Base-by-base conservation (phyloP, 1,284 basidiomycete genomes). In the Hymenochaete sp. region DNA sequence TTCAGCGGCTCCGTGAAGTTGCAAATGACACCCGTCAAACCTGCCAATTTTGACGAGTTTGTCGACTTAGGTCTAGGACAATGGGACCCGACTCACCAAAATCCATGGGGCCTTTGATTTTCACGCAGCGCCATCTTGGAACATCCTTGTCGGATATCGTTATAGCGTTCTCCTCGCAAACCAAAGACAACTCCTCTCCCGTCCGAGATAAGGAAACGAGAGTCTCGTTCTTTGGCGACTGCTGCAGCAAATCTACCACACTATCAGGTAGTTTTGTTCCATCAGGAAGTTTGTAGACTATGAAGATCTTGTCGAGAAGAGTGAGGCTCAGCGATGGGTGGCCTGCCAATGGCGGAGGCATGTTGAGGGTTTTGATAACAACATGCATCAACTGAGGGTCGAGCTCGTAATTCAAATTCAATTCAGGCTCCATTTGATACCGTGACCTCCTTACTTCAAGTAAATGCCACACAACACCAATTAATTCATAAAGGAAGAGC, bases 71-170 rank as follows among this genome's bases (percentile, higher is more conserved):
- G 14, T n/a, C 14, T 35, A 35, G 21, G 5, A n/a, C 13, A 5
- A 35, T 35, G 28, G 14, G 32, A 35, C 13, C 5, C 5, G 14
- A 58, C 67, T 51, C 50, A 79, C 79, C 68, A 48, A 82, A 79
- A 55, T 78, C 73, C 72, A 84, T 74, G 2, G 77, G 78, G 2
- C 80, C 82, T 38, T 65, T 64, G 39, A 84, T 75, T 56, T 74
- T 75, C 46, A 84, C 72, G 49, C 73, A 75, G 55, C 62, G 67
- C 76, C 79, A 80, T 16, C 64, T 62, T 26, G 69, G 65, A 25
- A 67, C 59, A 14, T 46, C 45, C 21, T 48, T 50, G 9, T 52
- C 59, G 21, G 66, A 62, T 29, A 53, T 53, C 10, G 62, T 57
- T 8, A 61, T 57, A 37, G 58, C 58, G 56, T 74, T 10, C 14